phyloP scores from a whole-genome alignment of 441 rosid species.

The Corymbia citriodora region DNA sequence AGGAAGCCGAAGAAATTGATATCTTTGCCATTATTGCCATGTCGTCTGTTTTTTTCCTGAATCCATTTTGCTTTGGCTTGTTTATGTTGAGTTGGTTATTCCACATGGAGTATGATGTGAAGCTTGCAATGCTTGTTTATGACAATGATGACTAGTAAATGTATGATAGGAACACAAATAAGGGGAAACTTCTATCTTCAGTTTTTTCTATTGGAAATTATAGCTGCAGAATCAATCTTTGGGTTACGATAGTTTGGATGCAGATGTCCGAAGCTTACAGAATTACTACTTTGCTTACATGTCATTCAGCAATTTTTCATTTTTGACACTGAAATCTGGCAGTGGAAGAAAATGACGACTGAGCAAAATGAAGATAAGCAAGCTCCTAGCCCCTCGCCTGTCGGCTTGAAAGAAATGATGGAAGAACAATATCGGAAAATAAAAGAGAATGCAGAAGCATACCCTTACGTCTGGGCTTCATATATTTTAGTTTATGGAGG shows the following conservation, averaged over 20 bases:
- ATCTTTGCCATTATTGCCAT: not conserved
- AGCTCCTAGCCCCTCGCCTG: slow-evolving; percentile 17
- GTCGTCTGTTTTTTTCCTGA: not conserved
- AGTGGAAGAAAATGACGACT: slow-evolving; percentile 36
- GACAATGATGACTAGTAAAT: not conserved
- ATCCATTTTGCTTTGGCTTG: not conserved
- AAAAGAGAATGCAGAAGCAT: slow-evolving; percentile 79
- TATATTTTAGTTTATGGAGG: slow-evolving; percentile 81
- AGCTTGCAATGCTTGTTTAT: not conserved
- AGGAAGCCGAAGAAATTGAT: not conserved
- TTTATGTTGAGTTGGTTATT: not conserved
- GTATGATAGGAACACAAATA: not conserved
- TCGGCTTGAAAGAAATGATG: slow-evolving; percentile 33
- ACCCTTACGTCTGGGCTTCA: slow-evolving; percentile 92
- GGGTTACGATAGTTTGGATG: not conserved
- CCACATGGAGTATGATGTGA: not conserved
- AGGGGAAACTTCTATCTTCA: not conserved
- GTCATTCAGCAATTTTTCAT: not conserved
- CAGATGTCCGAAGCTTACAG: not conserved
- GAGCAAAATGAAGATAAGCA: slow-evolving; percentile 31
- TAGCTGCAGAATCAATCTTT: not conserved
- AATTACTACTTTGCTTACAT: not conserved
- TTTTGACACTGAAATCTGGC: not conserved
- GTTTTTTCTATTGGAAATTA: not conserved
- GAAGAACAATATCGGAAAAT: slow-evolving; percentile 55